These are phyloP conservation scores for Fraxinus americana DNA, from an alignment of 257 asterid genomes.

Conservation along the genomic window DNA sequence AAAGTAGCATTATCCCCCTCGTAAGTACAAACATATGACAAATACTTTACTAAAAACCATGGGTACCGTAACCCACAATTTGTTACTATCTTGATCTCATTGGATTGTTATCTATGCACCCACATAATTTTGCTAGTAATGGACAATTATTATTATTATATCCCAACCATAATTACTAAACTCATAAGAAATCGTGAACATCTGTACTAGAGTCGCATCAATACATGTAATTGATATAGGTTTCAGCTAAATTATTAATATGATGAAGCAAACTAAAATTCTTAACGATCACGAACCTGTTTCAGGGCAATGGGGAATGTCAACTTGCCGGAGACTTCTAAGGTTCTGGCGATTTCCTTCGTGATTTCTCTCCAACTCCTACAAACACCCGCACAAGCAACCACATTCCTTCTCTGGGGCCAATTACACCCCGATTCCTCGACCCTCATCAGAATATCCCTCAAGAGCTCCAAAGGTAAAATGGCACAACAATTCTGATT, in stretches of 20 bases:
- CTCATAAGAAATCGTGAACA: neutral
- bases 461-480: constrained; percentile 90
- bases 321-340: constrained; percentile 66
- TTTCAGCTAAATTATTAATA: neutral
- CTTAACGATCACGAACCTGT: constrained; percentile 53
- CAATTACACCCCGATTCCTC: constrained; percentile 75
- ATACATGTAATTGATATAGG: no score
- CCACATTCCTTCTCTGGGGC: constrained; percentile 79
- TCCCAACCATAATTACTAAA: neutral
- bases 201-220: neutral
- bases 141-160: no score
- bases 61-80: no score
- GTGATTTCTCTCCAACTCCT: constrained; percentile 90
- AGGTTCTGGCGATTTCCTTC: constrained; percentile 70
- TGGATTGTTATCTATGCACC: no score
- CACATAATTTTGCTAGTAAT: no score
- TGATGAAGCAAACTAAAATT: neutral
- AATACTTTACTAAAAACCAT: no score
- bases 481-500: constrained; percentile 95
- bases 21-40: no score
- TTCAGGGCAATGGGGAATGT: constrained; percentile 92
- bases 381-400: constrained; percentile 96
- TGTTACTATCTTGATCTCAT: no score
- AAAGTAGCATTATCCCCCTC: no score
- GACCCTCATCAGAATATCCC: constrained; percentile 80